A percentile compares a stretch with the other conserved stretches of the same genome.
phyloP scores from a whole-genome alignment of 2,329 filamentous ascomycete species.

The Aspergillus japonicus region DNA sequence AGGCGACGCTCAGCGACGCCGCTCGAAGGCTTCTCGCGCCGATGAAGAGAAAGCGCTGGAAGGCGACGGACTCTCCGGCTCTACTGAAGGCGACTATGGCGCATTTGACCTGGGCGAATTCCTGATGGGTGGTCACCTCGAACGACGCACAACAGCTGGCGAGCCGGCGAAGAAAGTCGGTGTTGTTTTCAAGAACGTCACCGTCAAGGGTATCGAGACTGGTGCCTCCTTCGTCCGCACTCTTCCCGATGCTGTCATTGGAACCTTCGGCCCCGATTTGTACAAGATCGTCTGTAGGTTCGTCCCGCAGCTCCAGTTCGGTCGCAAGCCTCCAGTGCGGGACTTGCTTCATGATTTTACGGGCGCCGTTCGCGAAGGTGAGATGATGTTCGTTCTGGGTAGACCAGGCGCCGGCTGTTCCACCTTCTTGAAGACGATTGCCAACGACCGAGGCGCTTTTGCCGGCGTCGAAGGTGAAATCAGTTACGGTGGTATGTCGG shows the following conservation, averaged over 20 bases:
- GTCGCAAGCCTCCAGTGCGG: conserved; percentile 50
- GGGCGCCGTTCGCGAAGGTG: conserved; percentile 64
- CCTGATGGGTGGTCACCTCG: conserved; percentile 71
- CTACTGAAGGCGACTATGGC: conserved; percentile 22
- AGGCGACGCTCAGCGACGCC: conserved; percentile 28
- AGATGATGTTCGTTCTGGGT: conserved; percentile 73
- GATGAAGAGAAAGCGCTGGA: conserved; percentile 52
- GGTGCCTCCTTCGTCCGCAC: conserved; percentile 69
- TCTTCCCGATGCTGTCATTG: conserved; percentile 69
- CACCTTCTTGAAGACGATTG: conserved; percentile 73
- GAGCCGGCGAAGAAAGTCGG: conserved; percentile 73
- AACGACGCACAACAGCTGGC: conserved; percentile 64
- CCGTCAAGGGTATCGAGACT: conserved; percentile 68
- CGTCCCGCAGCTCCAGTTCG: conserved; percentile 51
- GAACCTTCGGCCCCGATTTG: conserved; percentile 78
- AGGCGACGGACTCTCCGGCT: conserved; percentile 21
- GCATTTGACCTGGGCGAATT: conserved; percentile 70
- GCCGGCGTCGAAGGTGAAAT: conserved; percentile 68
- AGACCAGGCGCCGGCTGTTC: conserved; percentile 72
- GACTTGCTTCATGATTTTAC: conserved; percentile 66
- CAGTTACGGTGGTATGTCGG: conserved; percentile 68
- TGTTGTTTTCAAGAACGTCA: conserved; percentile 73
- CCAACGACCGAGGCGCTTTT: conserved; percentile 67
- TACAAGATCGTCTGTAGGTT: conserved; percentile 62
- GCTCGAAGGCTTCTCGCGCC: conserved; percentile 23